Evolutionary conservation across 306 rosid genomes (phyloP), one percentile per base, ranked within the genome.

Genomic region (Macrotyloma uniflorum): DNA sequence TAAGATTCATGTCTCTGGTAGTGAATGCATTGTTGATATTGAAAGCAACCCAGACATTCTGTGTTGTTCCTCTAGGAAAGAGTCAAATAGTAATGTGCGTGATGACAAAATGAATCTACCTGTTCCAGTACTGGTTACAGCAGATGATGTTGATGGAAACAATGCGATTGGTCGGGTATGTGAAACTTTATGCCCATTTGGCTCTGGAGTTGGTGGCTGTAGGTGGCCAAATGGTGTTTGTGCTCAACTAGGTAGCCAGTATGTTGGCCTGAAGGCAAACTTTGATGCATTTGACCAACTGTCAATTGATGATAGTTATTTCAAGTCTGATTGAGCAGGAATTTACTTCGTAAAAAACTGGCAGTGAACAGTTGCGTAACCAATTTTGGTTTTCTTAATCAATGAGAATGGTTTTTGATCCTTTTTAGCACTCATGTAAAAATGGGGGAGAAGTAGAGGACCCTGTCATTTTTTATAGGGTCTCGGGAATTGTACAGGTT

Each of bases 261-360:
- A 93, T 84, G 86, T 93, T 22, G 98, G 99, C 50, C 75, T 95
- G 8, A 95, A 86, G 88, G 98, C 98, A 61, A 95, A 95, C 84
- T 95, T 85, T 64, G 99, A 95, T 79, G 99, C 98, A 18, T 89
- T 95, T 65, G 98, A 95, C 83, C 88, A 83, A 42, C 91, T 95
- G 16, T 89, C 92, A 16, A 89, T 92, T 69, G 76, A 89, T 24
- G 99, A 95, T 77, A 80, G 90, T 80, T 93, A 95, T 82, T 95
- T 95, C 88, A 88, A 86, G 76, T 82, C 88, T 1, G 86, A 92
- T 63, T 87, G 76, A 87, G n/a, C 40, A 2, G 74, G 59, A 76
- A 35, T 55, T 79, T 55, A 8, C 47, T 75, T 67, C 59, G 63
- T 3, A 35, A 38, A 38, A 57, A 63, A 61, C 40, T 54, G 19